A percentile compares a stretch with the other conserved stretches of the same genome.
These are phyloP conservation scores for Juncus effusus DNA, from an alignment of 176 grass and related monocot genomes.

Conservation along the genomic window DNA sequence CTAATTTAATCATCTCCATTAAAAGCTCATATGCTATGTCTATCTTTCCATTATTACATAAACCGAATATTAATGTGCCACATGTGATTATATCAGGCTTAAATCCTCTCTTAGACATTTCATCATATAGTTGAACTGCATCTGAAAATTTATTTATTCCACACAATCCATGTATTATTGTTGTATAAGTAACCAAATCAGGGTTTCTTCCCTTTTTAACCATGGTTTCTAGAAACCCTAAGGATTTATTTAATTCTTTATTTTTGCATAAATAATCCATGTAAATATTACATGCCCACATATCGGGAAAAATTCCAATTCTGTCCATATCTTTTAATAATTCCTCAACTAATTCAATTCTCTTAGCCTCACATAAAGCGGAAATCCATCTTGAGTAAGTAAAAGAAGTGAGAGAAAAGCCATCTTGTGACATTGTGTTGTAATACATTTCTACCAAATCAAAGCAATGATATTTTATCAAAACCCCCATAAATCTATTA, in stretches of 20 bases:
- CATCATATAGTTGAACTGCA: constrained; percentile 43
- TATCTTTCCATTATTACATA: constrained; percentile 37
- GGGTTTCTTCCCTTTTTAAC: constrained; percentile 36
- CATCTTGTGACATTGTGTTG: constrained; percentile 19
- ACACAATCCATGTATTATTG: constrained; percentile 40
- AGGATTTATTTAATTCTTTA: constrained; percentile 32
- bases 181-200: constrained; percentile 42
- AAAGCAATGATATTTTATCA: constrained; percentile 33
- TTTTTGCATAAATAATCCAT: constrained; percentile 47
- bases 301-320: constrained; percentile 37
- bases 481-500: constrained; percentile 45
- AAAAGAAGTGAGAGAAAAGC: constrained; percentile 42
- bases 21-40: constrained; percentile 45
- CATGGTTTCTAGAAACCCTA: constrained; percentile 37
- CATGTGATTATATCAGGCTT: constrained; percentile 31
- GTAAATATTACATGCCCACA: constrained; percentile 50
- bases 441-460: constrained; percentile 41
- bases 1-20: constrained; percentile 48
- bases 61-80: constrained; percentile 38
- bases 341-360: constrained; percentile 36
- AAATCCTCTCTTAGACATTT: constrained; percentile 35
- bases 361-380: constrained; percentile 33
- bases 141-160: constrained; percentile 27
- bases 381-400: constrained; percentile 50
- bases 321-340: constrained; percentile 38